phyloP scores from a whole-genome alignment of 257 asterid species.

The Jasminum sambac region DNA sequence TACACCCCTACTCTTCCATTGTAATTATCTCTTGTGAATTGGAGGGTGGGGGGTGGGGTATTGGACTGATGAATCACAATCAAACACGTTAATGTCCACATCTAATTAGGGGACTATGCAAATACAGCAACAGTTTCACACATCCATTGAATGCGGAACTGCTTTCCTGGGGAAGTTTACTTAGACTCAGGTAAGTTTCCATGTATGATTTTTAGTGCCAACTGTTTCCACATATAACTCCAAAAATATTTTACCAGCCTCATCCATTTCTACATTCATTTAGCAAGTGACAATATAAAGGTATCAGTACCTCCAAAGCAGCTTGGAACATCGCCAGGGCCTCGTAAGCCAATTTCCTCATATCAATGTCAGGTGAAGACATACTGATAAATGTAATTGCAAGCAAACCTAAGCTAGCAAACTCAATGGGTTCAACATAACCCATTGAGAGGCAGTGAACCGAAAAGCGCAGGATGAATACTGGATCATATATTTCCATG shows the following conservation, averaged over 20 bases:
- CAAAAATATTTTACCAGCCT: neutral
- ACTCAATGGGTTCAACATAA: slow-evolving; percentile 80
- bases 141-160: no score
- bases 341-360: slow-evolving; percentile 78
- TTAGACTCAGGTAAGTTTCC: neutral
- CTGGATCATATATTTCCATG: slow-evolving; percentile 70
- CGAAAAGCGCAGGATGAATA: slow-evolving; percentile 78
- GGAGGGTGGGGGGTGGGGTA: no score
- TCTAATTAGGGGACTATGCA: neutral
- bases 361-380: slow-evolving; percentile 73
- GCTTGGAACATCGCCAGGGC: slow-evolving; percentile 66
- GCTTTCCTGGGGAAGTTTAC: neutral
- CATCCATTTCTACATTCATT: neutral
- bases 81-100: neutral
- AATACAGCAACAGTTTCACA: neutral
- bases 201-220: neutral
- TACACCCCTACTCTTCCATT: neutral
- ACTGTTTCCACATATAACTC: neutral
- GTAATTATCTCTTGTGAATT: neutral
- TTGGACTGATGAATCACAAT: neutral
- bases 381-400: slow-evolving; percentile 71
- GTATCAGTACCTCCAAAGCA: slow-evolving; percentile 61
- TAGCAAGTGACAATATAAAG: neutral
- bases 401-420: slow-evolving; percentile 86
- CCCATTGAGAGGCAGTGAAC: slow-evolving; percentile 74